Conservation (phyloP, 495 filamentous ascomycete genomes). For the Aspergillus bertholletiae region DNA sequence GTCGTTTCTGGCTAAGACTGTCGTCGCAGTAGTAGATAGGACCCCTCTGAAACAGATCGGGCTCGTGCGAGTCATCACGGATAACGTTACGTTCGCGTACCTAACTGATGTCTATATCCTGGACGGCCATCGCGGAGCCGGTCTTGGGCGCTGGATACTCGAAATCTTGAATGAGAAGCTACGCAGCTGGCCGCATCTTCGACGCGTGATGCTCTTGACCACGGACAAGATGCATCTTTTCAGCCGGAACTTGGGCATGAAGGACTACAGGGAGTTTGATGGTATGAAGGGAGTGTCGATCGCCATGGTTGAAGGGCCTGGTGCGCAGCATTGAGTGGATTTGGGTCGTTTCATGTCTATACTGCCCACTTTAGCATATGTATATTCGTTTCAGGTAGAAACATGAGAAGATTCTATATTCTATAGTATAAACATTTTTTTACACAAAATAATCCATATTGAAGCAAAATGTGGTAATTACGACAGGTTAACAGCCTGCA, state of each 20-base stretch:
- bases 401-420: too few relatives aligned
- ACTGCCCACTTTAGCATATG: too few relatives aligned
- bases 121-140: slow-evolving; percentile 50
- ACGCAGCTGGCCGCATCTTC: background rate
- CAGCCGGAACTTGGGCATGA: background rate
- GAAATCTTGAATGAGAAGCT: background rate
- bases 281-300: background rate
- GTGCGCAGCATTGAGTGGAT: background rate
- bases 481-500: background rate
- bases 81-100: slow-evolving; percentile 62
- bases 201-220: background rate
- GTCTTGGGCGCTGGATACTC: slow-evolving; percentile 62
- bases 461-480: too few relatives aligned
- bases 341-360: background rate
- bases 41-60: slow-evolving; percentile 42
- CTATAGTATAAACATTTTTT: too few relatives aligned
- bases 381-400: too few relatives aligned
- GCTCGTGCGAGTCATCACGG: slow-evolving; percentile 61
- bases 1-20: background rate
- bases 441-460: too few relatives aligned
- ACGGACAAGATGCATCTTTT: background rate
- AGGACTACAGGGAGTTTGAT: background rate
- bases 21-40: background rate
- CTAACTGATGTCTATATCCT: slow-evolving; percentile 67
- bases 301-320: background rate